phyloP scores from a whole-genome alignment of 1,139 yeast species.

The Pichia sp. region DNA sequence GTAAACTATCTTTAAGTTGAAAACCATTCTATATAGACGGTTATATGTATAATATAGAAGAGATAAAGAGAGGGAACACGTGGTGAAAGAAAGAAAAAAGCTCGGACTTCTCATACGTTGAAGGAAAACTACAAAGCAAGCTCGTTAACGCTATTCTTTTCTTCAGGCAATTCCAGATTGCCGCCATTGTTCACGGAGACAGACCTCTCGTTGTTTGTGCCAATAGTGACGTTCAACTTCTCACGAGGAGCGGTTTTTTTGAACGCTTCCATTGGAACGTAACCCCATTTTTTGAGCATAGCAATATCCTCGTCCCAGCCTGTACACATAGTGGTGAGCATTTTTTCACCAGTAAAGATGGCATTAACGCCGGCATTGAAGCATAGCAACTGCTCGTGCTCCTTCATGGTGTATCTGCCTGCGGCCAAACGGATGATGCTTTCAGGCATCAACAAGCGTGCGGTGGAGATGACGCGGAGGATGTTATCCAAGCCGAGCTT shows the following conservation, averaged over 20 bases:
- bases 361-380: conserved; percentile 80
- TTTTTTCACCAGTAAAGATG: conserved; percentile 74
- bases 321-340: conserved; percentile 79
- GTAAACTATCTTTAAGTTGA: no score
- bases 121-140: background rate
- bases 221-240: conserved; percentile 7
- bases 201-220: background rate
- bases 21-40: no score
- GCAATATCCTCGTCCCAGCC: conserved; percentile 80
- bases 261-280: conserved; percentile 62
- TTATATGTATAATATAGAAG: no score
- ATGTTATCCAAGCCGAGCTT: conserved; percentile 56
- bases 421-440: conserved; percentile 74
- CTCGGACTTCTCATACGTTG: background rate
- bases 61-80: no score
- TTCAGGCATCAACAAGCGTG: conserved; percentile 68
- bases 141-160: background rate
- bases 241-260: conserved; percentile 16
- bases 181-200: background rate
- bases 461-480: conserved; percentile 69
- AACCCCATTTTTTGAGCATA: conserved; percentile 69
- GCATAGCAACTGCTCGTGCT: conserved; percentile 68
- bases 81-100: background rate
- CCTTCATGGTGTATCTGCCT: conserved; percentile 78
- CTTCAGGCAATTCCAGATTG: background rate